Conservation (phyloP, 805 yeast genomes). For the Saturnispora ahearnii region DNA sequence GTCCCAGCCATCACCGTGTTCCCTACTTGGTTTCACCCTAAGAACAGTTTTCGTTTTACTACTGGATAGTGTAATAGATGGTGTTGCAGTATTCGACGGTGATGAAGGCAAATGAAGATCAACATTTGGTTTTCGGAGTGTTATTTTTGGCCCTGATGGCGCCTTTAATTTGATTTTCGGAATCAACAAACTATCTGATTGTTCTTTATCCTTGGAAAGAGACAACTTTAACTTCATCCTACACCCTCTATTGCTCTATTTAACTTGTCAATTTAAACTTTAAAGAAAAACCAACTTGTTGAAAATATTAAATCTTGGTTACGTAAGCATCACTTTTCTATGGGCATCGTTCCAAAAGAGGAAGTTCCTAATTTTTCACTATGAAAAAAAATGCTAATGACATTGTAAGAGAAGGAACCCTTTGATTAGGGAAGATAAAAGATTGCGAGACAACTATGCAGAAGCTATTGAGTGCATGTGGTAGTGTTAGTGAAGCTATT, state of each 20-base stretch:
- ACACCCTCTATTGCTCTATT: not conserved
- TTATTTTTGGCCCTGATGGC: constrained; percentile 31
- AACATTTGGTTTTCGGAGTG: constrained; percentile 59
- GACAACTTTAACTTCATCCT: constrained; percentile 6
- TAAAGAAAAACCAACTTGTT: not conserved
- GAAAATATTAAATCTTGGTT: not conserved
- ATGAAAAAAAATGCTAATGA: not conserved
- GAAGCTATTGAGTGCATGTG: constrained; percentile 9
- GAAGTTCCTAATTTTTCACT: not conserved
- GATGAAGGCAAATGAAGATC: not conserved
- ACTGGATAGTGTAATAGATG: constrained; percentile 19
- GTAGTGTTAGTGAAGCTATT: constrained; percentile 6
- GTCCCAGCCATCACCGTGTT: constrained; percentile 94
- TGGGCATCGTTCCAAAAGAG: not conserved
- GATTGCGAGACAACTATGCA: constrained; percentile 7
- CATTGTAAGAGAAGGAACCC: not conserved
- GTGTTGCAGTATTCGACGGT: constrained; percentile 7
- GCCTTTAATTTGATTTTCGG: constrained; percentile 14
- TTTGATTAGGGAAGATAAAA: not conserved
- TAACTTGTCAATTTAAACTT: not conserved
- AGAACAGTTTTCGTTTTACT: constrained; percentile 33
- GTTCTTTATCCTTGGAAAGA: not conserved
- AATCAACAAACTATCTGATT: not conserved
- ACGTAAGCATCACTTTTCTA: not conserved
- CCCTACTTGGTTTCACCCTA: constrained; percentile 49